Base-by-base conservation (phyloP, 768 basidiomycete species). In the Russula emetica region DNA sequence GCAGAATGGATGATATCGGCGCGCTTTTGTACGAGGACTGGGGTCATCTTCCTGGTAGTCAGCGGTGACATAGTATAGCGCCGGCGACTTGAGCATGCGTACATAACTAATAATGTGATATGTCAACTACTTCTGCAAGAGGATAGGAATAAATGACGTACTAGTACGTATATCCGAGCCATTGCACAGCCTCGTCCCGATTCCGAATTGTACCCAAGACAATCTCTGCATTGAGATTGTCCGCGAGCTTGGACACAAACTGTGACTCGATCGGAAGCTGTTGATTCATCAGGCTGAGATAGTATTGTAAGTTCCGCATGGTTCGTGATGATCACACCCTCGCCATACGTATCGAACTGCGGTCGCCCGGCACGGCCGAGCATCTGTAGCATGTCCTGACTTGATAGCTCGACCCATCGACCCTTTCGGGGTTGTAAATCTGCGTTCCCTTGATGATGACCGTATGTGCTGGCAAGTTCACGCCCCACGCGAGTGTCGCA, bases 361-460 rank as follows among this genome's bases (percentile, higher is more conserved):
- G 96, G 97, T 58, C 96, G 85, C 71, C 97, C 97, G 3, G 97
- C 97, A 69, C 95, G 88, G 54, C 97, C 97, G 3, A 98, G 86
- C 97, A 99, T 98, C 76, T 99, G 97, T 5, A 99, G 78, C 0
- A 98, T 94, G 72, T 98, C 97, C 74, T 98, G 97, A 0, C 88
- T 86, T 1, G 92, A 95, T 7, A 98, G 77, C 73, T 98, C 97
- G 5, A 91, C 89, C 97, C 97, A 99, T 5, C 91, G 86, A 22
- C 97, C 97, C 76, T 98, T 97, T 97, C 95, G 0, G 97, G 97
- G 74, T 97, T 98, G 77, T 98, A 99, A 66, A 98, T 95, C 76
- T 98, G 95, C 0, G 97, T 98, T n/a, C 97, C 97, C 74, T 98
- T 99, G 81, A 99, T 98, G 78, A 98, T 94, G 76, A 98, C 96